Percentiles rank a stretch among this genome's conserved stretches.
Evolutionary conservation across 2,329 filamentous ascomycete species (phyloP).

Genomic region (Trichocomaceae sp.): DNA sequence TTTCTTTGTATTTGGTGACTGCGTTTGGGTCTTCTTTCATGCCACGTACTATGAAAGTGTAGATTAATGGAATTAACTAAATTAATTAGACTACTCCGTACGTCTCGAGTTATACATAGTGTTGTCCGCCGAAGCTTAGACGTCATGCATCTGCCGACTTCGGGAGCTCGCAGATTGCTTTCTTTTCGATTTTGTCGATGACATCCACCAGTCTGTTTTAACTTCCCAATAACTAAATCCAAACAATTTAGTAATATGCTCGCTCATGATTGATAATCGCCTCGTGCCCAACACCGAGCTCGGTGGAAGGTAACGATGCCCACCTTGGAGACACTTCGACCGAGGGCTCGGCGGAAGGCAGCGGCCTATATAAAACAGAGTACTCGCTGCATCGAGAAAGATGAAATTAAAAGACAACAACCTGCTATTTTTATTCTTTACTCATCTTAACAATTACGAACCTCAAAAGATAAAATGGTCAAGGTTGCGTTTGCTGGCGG

Average conservation of each 20-base stretch:
- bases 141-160: too few species aligned
- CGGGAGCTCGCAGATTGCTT: too few species aligned
- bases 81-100: not conserved
- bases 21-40: not conserved
- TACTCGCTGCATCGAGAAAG: not conserved
- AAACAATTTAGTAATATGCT: too few species aligned
- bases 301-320: not conserved
- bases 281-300: not conserved
- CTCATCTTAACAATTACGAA: not conserved
- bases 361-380: not conserved
- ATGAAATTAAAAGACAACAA: too few species aligned
- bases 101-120: too few species aligned
- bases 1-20: not conserved
- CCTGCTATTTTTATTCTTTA: not conserved
- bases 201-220: too few species aligned
- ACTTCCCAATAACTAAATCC: too few species aligned
- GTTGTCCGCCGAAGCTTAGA: too few species aligned
- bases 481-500: conserved; percentile 42
- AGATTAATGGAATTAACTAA: not conserved
- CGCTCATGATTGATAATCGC: too few species aligned
- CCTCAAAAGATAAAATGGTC: conserved; percentile 35
- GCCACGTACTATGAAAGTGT: not conserved
- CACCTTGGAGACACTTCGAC: not conserved
- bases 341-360: not conserved
- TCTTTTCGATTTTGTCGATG: too few species aligned